Base-by-base conservation (phyloP, 2,329 filamentous ascomycete species). In the Myriosclerotinia curreyana region DNA sequence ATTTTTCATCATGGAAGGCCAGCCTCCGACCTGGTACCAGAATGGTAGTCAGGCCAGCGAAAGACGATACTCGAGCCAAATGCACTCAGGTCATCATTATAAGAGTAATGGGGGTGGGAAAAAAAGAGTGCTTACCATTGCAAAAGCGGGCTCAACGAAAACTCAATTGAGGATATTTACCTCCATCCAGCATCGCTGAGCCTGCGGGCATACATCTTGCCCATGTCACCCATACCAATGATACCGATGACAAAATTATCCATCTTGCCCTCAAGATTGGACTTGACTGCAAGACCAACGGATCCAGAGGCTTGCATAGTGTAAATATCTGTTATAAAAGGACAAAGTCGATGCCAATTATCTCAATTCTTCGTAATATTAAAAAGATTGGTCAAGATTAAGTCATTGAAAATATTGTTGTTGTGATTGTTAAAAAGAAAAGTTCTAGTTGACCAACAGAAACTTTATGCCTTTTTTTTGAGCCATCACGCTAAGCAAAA, bases 1-100 rank as follows among this genome's bases (percentile, higher is more conserved):
- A 87, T 82, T 86, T 96, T 89, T 96, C 94, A 97, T 97, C 94
- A 97, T 86, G 85, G 94, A 96, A 88, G 85, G 84, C 82, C 80
- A 80, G 80, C 81, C 77, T 78, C 80, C 70, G 75, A 73, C 80
- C 79, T 79, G 79, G 80, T 78, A 82, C 89, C 91, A 94, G 84
- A 89, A 96, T 87, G 90, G 88, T 82, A 80, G 79, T 81, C 81
- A 81, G 81, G 78, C 78, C 74, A 78, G 76, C 80, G 79, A 80
- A 82, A 80, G 79, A 81, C 86, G 86, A 92, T 96, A 84, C 94
- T 98, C 94, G 92, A 98, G 94, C 94, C 94, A 98, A 98, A 98
- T 98, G 94, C 94, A 93, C 94, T 98, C 94, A 94, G 92, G 94
- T 98, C 94, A 98, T 98, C 94, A 96, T 92, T 77, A 76, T 74